Conservation (phyloP, 2,329 filamentous ascomycete genomes). For the Aspergillus fumigatiaffinis region DNA sequence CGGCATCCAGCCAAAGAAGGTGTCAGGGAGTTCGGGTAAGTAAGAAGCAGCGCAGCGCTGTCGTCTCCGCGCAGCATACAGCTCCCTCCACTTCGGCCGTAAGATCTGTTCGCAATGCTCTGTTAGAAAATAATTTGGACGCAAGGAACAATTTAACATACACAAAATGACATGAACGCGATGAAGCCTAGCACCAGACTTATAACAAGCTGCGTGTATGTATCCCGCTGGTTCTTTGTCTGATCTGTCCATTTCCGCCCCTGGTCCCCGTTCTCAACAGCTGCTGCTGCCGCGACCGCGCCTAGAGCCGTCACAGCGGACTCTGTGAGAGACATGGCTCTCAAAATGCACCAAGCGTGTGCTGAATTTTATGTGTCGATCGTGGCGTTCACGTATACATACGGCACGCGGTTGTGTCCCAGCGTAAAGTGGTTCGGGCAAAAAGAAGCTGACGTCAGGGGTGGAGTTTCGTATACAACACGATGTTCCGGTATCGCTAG, state of each 20-base stretch:
- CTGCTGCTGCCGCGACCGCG: slow-evolving; percentile 19
- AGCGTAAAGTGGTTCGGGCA: slow-evolving; percentile 6
- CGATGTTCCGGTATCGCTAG: not conserved
- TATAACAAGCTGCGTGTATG: slow-evolving; percentile 43
- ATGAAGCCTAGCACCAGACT: slow-evolving; percentile 40
- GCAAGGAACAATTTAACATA: slow-evolving; percentile 21
- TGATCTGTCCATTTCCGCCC: slow-evolving; percentile 28
- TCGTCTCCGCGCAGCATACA: slow-evolving; percentile 86
- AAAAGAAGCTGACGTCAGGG: slow-evolving; percentile 26
- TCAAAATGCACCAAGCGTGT: not conserved
- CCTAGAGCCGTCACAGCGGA: slow-evolving; percentile 21
- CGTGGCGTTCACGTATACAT: slow-evolving; percentile 12
- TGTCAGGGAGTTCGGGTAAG: slow-evolving; percentile 76
- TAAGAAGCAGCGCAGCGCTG: slow-evolving; percentile 61
- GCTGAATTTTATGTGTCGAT: not conserved
- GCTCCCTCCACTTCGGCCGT: slow-evolving; percentile 82
- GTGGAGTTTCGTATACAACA: slow-evolving; percentile 3
- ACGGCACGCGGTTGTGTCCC: slow-evolving; percentile 5
- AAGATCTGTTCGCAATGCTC: slow-evolving; percentile 55
- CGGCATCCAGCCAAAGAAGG: slow-evolving; percentile 90
- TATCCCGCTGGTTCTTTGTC: slow-evolving; percentile 33
- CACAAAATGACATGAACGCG: slow-evolving; percentile 46
- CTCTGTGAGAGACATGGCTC: slow-evolving; percentile 29
- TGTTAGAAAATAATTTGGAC: slow-evolving; percentile 8
- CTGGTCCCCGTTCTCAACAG: slow-evolving; percentile 15